Evolutionary conservation across 495 filamentous ascomycete genomes (phyloP).

Genomic region (Xylaria sp.): DNA sequence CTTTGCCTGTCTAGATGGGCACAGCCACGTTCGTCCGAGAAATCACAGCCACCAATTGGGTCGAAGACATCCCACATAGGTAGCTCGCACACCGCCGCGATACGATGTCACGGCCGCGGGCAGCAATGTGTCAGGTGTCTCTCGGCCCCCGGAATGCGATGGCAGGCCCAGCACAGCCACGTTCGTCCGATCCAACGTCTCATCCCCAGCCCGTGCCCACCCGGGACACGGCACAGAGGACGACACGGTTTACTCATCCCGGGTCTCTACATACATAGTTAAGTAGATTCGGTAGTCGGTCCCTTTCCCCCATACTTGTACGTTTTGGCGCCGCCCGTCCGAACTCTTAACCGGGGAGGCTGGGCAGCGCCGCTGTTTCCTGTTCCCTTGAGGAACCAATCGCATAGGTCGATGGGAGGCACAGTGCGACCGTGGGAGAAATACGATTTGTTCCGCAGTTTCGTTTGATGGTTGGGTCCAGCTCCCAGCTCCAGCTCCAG

Average conservation of each 20-base stretch:
- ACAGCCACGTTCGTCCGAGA: too few species aligned
- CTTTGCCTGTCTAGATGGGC: too few species aligned
- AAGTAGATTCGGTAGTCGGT: too few species aligned
- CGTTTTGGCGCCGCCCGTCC: slow-evolving; percentile 11
- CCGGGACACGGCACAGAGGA: too few species aligned
- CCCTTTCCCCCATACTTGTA: neutral
- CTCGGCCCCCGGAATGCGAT: slow-evolving; percentile 7
- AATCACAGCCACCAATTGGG: neutral
- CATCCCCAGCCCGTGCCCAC: too few species aligned
- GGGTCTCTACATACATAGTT: too few species aligned
- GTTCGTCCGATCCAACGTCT: slow-evolving; percentile 15
- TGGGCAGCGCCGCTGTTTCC: neutral
- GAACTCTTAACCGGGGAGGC: neutral
- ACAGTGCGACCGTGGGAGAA: neutral
- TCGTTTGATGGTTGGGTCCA: neutral
- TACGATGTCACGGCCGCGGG: neutral
- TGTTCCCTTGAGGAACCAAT: slow-evolving; percentile 6
- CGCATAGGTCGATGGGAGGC: neutral
- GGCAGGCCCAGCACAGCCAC: slow-evolving; percentile 5
- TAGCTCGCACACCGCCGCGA: neutral
- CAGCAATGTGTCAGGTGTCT: slow-evolving; percentile 10
- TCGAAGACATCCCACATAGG: neutral
- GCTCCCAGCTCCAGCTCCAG: too few species aligned
- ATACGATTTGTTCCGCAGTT: slow-evolving; percentile 13
- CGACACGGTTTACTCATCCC: too few species aligned